Base-by-base conservation (phyloP, 2,329 filamentous ascomycete genomes). In the Phaeosphaeriaceae sp. region DNA sequence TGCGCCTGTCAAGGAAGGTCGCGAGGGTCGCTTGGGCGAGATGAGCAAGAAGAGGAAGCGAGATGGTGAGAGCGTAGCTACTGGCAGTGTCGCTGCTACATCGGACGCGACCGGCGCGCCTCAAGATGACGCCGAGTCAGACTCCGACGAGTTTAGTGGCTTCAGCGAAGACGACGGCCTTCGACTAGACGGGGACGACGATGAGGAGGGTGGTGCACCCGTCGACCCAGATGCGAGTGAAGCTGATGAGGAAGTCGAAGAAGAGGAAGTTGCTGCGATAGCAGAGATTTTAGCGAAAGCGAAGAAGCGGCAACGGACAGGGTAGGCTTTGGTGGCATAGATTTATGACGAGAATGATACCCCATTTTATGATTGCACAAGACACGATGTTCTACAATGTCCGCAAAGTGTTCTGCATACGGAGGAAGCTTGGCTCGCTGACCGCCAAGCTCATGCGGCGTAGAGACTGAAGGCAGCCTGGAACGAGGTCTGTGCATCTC, bases 21-120 rank as follows among this genome's bases (percentile, higher is more conserved):
- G 93, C 49, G 86, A 91, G 60, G 93, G 93, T 13, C 86, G 88
- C 66, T 82, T 97, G 0, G 94, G 94, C 19, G 93, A 97, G 79
- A 97, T 97, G 89, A 80, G 81, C 59, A 88, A 87, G 44, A 90
- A 88, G 79, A 92, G 96, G 80, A 91, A 94, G 70, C 89, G 80
- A 5, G 71, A 69, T 24, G 76, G 76, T 17, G 78, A 78, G 44
- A 75, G 66, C 15, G 68, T 65, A n/a, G 65, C 66, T 22, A 64
- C 68, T 8, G 68, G 56, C 22, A 69, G 69, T 40, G 66, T 68
- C 7, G 67, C 59, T 15, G 66, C 64, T 2, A 61, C 62, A 3
- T 56, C 52, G 13, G 67, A 73, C 22, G 53, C 60, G 7, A 61
- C 35, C 11, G 56, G 50, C n/a, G 58, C 56, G 4, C 51, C 54